Evolutionary conservation across 1,139 yeast genomes (phyloP).

Genomic region (Yamadazyma sp.): DNA sequence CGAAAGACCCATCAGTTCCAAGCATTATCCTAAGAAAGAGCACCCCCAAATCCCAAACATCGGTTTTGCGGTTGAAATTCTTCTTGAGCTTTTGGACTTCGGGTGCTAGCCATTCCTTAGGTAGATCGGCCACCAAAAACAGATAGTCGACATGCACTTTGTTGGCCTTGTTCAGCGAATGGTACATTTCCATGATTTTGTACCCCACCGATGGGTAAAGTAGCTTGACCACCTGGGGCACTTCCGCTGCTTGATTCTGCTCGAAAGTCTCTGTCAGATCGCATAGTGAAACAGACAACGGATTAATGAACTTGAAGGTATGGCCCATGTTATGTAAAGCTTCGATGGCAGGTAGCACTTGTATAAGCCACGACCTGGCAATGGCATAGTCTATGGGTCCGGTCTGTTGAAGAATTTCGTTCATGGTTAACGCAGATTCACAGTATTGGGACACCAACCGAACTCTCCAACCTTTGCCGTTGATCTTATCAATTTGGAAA

Average conservation of each 20-base stretch:
- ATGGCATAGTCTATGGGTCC: constrained; percentile 67
- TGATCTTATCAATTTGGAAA: constrained; percentile 60
- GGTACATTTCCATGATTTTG: constrained; percentile 59
- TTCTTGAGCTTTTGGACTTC: constrained; percentile 50
- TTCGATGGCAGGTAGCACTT: constrained; percentile 82
- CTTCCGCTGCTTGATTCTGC: constrained; percentile 8
- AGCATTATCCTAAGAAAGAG: constrained; percentile 69
- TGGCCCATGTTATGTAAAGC: constrained; percentile 78
- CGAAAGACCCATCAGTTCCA: constrained; percentile 51
- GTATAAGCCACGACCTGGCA: constrained; percentile 87
- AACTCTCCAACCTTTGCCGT: constrained; percentile 55
- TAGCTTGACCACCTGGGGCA: constrained; percentile 51
- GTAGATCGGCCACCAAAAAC: constrained; percentile 21
- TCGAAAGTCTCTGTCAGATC: constrained; percentile 17
- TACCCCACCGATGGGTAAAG: constrained; percentile 73
- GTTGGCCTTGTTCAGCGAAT: constrained; percentile 38
- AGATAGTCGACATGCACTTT: constrained; percentile 9
- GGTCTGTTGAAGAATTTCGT: constrained; percentile 69
- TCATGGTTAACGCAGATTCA: constrained; percentile 53
- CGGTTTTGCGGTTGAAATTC: constrained; percentile 72
- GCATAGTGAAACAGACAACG: constrained; percentile 52
- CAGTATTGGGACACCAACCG: constrained; percentile 67
- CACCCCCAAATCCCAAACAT: constrained; percentile 91
- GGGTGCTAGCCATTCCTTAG: constrained; percentile 71
- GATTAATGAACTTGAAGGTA: constrained; percentile 66